These are phyloP conservation scores for Bipolaris oryzae DNA, from an alignment of 2,329 filamentous ascomycete genomes.

Conservation along the genomic window DNA sequence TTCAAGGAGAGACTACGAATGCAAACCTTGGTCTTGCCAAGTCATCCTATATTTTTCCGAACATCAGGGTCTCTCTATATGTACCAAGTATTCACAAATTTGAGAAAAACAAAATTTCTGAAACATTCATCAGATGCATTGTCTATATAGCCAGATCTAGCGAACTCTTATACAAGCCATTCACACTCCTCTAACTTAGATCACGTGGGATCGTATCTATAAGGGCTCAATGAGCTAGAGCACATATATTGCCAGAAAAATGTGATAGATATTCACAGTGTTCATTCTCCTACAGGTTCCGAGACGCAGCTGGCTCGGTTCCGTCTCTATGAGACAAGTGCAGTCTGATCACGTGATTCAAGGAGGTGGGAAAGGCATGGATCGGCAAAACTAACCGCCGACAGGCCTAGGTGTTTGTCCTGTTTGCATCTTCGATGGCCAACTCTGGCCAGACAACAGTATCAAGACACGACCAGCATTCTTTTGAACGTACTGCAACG, in stretches of 20 bases:
- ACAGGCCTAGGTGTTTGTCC: conserved; percentile 23
- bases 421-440: conserved; percentile 31
- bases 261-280: neutral
- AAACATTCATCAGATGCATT: too few relatives aligned
- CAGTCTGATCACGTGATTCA: neutral
- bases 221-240: neutral
- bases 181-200: neutral
- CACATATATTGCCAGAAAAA: neutral
- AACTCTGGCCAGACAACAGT: conserved; percentile 34
- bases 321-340: too few relatives aligned
- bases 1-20: too few relatives aligned
- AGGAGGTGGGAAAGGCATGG: neutral
- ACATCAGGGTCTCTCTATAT: too few relatives aligned
- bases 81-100: too few relatives aligned
- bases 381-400: conserved; percentile 19
- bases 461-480: conserved; percentile 11
- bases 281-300: neutral
- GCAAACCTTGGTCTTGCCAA: too few relatives aligned
- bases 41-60: too few relatives aligned
- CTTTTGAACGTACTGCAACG: neutral
- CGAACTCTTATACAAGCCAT: neutral
- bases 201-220: neutral
- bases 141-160: too few relatives aligned
- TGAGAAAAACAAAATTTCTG: too few relatives aligned
- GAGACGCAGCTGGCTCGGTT: neutral